Conservation (phyloP, 768 basidiomycete species). For the Lactarius hatsudake region DNA sequence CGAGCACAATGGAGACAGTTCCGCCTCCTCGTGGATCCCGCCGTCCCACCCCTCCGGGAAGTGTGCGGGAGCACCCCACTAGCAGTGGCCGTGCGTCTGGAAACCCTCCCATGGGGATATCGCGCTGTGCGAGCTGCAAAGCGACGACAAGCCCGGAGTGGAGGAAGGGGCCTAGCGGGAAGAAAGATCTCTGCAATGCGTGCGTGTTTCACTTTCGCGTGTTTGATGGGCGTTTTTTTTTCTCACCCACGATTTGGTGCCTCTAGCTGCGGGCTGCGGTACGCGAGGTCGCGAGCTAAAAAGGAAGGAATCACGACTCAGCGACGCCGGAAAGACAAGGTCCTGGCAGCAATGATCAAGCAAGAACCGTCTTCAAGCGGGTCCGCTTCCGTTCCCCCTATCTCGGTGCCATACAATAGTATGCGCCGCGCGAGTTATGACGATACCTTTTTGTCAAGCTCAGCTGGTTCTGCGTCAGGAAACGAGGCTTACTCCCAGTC, state of each 20-base stretch:
- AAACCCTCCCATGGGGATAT: conserved; percentile 70
- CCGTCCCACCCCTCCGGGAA: conserved; percentile 43
- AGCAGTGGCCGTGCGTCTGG: conserved; percentile 48
- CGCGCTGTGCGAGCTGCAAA: conserved; percentile 77
- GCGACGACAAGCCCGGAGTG: conserved; percentile 83
- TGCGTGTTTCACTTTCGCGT: conserved; percentile 44
- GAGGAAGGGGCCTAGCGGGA: conserved; percentile 87
- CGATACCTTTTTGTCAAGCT: conserved; percentile 44
- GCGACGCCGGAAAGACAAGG: conserved; percentile 67
- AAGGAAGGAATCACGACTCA: conserved; percentile 67
- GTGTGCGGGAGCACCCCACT: conserved; percentile 46
- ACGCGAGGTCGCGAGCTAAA: conserved; percentile 84
- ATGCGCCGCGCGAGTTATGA: conserved; percentile 48
- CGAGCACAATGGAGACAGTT: conserved; percentile 43
- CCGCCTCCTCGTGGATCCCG: conserved; percentile 54
- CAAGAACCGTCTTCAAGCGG: conserved; percentile 30
- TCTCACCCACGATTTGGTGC: conserved; percentile 27
- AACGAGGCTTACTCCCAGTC: conserved; percentile 45
- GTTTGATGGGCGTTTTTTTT: conserved; percentile 20
- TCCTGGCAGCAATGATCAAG: conserved; percentile 31
- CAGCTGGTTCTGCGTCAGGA: conserved; percentile 54
- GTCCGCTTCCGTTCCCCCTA: conserved; percentile 34
- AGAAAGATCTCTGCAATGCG: conserved; percentile 93
- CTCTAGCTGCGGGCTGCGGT: conserved; percentile 76
- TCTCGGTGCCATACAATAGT: conserved; percentile 46